Percentiles rank a stretch among this genome's conserved stretches.
Evolutionary conservation across 352 stramenopile genomes (phyloP).

Genomic region (Phytophthora megakarya): DNA sequence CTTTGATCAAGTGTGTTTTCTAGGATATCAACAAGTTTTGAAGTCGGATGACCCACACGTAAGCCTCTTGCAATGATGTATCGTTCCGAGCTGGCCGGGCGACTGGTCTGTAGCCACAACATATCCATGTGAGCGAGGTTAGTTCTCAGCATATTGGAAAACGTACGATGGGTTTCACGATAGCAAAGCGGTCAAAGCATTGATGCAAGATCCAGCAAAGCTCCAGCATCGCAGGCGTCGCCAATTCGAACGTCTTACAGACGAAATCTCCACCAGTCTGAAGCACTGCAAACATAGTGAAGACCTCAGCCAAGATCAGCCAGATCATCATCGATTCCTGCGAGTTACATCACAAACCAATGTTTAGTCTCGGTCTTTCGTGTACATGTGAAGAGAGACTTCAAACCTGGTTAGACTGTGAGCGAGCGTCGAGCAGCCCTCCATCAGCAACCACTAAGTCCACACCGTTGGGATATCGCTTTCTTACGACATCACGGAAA

Average conservation of each 20-base stretch:
- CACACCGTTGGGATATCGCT: constrained; percentile 41
- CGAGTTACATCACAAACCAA: not conserved
- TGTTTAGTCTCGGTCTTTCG: not conserved
- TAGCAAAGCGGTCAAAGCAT: constrained; percentile 60
- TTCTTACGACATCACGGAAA: constrained; percentile 52
- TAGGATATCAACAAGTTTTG: constrained; percentile 32
- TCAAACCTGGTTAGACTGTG: constrained; percentile 62
- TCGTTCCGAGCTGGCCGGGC: constrained; percentile 78
- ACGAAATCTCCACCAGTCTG: constrained; percentile 57
- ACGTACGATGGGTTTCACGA: constrained; percentile 69
- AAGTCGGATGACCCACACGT: constrained; percentile 16
- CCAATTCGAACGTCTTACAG: constrained; percentile 84
- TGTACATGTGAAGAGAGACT: not conserved
- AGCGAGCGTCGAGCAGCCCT: constrained; percentile 70
- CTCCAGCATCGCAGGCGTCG: constrained; percentile 60
- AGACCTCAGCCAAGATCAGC: constrained; percentile 61
- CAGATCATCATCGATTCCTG: constrained; percentile 71
- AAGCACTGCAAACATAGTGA: constrained; percentile 66
- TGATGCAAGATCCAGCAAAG: constrained; percentile 69
- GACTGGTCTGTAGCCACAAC: constrained; percentile 58
- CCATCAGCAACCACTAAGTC: constrained; percentile 73
- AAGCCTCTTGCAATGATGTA: constrained; percentile 60
- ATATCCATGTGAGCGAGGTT: not conserved
- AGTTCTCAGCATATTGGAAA: not conserved
- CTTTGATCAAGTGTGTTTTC: constrained; percentile 33